These are phyloP conservation scores for Barbatosphaeria neglecta DNA, from an alignment of 495 filamentous ascomycete genomes.

Conservation along the genomic window DNA sequence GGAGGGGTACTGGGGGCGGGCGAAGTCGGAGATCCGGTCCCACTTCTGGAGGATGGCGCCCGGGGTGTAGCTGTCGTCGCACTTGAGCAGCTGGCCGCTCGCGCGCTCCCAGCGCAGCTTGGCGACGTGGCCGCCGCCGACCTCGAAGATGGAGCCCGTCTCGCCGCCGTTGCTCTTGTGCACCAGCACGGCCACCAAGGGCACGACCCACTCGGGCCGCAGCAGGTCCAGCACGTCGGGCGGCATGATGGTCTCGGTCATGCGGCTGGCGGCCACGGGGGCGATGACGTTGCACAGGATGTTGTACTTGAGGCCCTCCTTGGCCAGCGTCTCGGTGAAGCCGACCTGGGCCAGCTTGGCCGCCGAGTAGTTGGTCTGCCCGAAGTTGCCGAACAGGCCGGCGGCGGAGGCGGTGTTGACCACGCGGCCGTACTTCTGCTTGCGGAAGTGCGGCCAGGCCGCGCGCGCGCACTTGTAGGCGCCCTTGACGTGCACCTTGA, in stretches of 20 bases:
- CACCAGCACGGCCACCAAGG: constrained; percentile 77
- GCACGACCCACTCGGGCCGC: constrained; percentile 93
- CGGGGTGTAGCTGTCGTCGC: constrained; percentile 78
- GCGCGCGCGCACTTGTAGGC: constrained; percentile 95
- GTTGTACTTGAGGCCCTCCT: constrained; percentile 97
- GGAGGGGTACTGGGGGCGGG: constrained; percentile 66
- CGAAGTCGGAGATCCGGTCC: constrained; percentile 81
- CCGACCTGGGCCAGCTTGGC: constrained; percentile 94
- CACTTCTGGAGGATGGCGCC: constrained; percentile 81
- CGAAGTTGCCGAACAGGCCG: constrained; percentile 91
- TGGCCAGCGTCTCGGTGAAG: constrained; percentile 96
- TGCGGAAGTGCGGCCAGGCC: constrained; percentile 95
- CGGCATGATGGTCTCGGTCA: constrained; percentile 98
- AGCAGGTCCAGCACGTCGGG: constrained; percentile 80
- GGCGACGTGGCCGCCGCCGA: constrained; percentile 83
- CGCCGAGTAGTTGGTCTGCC: constrained; percentile 94
- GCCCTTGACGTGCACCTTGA: constrained; percentile 87
- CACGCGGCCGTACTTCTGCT: constrained; percentile 93
- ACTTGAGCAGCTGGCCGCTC: constrained; percentile 80
- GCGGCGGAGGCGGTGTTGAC: constrained; percentile 96
- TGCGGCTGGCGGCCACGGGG: constrained; percentile 88
- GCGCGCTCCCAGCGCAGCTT: constrained; percentile 95
- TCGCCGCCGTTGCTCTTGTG: constrained; percentile 82
- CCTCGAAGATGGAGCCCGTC: constrained; percentile 84
- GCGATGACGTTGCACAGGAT: constrained; percentile 94